Evolutionary conservation across 257 asterid species (phyloP), one percentile per base, ranked within the genome.

Genomic region (Solanum bulbocastanum): DNA sequence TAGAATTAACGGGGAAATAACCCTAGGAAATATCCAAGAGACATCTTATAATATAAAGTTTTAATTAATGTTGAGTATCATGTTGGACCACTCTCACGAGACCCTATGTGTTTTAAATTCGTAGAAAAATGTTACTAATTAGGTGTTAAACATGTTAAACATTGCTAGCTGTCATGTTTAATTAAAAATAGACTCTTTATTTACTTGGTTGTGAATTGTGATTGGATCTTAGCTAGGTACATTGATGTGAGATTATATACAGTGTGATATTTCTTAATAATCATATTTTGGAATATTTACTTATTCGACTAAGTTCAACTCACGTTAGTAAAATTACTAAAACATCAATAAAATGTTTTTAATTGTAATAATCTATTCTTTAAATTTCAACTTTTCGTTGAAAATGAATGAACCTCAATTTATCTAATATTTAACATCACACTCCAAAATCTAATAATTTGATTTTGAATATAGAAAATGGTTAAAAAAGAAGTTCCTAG

Each of bases 11-110:
- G 10, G 49, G 52, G 58, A 40, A 83, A 36, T 81, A 84, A 32
- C 85, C 71, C 83, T 37, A 13, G 36, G 56, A 85, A 22, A 60
- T 32, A 44, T 44, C 83, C 73, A 83, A 85, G 85, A 84, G 83
- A 7, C 83, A 37, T n/a, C 56, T 5, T 27, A 16, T 3, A 39
- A 37, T 78, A 11, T 35, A 16, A 35, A 73, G 46, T 36, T 73
- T 18, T 23, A 76, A 76, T 15, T 76, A 40, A 25, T 78, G 23
- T 10, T 39, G 0, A 76, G 58, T 12, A 13, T 39, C 84, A 76
- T 4, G 36, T 40, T 78, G 68, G 30, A 30, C 68, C 36, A 46
- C 68, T 46, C 22, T 79, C 5, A 8, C 35, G 1, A 7, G 14
- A 0, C 14, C 27, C 5, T 18, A 56, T 56, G 11, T 18, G 23